These are phyloP conservation scores for Karstenula rhodostoma DNA, from an alignment of 2,329 filamentous ascomycete genomes.

Conservation along the genomic window DNA sequence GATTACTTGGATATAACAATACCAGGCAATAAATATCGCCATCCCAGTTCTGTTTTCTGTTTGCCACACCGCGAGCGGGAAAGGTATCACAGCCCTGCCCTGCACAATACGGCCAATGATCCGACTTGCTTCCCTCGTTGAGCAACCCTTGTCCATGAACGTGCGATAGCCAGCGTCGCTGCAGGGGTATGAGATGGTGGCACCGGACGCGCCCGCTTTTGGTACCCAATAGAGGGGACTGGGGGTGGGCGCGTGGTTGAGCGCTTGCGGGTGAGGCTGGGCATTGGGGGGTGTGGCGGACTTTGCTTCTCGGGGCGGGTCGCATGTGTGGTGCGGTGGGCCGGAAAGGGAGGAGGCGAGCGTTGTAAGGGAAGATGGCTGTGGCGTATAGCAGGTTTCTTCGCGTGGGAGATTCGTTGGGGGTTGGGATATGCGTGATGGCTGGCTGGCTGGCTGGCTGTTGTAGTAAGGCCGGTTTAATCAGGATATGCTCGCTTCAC, in stretches of 20 bases:
- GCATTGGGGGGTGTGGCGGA: neutral
- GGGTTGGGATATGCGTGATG: too few relatives aligned
- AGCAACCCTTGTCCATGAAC: neutral
- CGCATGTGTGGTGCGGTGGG: constrained; percentile 5
- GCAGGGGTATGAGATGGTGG: neutral
- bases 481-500: too few relatives aligned
- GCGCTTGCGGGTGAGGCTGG: constrained; percentile 14
- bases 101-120: neutral
- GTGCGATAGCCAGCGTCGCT: constrained; percentile 1
- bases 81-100: neutral
- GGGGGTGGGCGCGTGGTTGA: neutral
- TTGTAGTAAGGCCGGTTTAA: too few relatives aligned
- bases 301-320: neutral
- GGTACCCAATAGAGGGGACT: constrained; percentile 16
- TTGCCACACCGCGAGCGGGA: neutral
- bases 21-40: neutral
- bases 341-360: constrained; percentile 5
- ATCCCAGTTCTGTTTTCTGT: neutral
- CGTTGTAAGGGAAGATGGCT: constrained; percentile 1
- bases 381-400: constrained; percentile 7
- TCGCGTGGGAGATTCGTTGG: too few relatives aligned
- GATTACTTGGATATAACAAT: too few relatives aligned
- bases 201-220: constrained; percentile 14
- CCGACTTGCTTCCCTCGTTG: neutral
- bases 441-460: too few relatives aligned